Base-by-base conservation (phyloP, 1,139 yeast species). In the Suhomyces maxii region DNA sequence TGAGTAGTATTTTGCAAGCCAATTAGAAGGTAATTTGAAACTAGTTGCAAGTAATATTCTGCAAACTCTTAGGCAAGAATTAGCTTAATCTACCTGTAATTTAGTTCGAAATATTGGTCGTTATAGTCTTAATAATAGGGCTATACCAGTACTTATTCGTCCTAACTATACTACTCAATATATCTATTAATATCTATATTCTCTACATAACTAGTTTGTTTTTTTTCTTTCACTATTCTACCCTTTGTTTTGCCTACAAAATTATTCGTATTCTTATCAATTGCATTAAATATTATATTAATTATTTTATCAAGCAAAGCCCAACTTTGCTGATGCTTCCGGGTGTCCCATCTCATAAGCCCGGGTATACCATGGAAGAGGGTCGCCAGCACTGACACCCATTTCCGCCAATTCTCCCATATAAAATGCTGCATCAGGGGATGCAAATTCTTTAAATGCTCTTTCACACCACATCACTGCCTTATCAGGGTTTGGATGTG, bases 381-480 rank as follows among this genome's bases (percentile, higher is more conserved):
- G 50, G 39, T 56, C 52, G 11, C 51, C 51, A 8, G 42, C 37
- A 10, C 55, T 48, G 26, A 37, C 95, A 1, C 97, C 98, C 52
- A 79, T 80, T 64, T 89, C 96, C 48, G 82, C 81, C 59, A 86
- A 86, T 58, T 84, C 80, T 0, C 96, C 99, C 65, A 91, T 76
- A 44, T 90, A 89, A 61, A 78, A 89, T 59, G 85, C 89, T 5
- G 97, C 96, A 58, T 89, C 89, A 1, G 86, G 80, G 34, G 86
- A 73, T 13, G 89, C 89, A 49, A 61, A 63, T 59, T 85, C 87
- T 53, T 85, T 86, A 2, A 95, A 84, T 0, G 96, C 91, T 51
- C 88, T 78, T 44, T 89, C 81, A 34, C 96, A 95, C 98, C 98
- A 93, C 53, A 86, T 70, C 49, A 86, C 84, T 0, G 97, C 96